phyloP scores from a whole-genome alignment of 352 stramenopile genomes.

The Phytophthora sansomeana region DNA sequence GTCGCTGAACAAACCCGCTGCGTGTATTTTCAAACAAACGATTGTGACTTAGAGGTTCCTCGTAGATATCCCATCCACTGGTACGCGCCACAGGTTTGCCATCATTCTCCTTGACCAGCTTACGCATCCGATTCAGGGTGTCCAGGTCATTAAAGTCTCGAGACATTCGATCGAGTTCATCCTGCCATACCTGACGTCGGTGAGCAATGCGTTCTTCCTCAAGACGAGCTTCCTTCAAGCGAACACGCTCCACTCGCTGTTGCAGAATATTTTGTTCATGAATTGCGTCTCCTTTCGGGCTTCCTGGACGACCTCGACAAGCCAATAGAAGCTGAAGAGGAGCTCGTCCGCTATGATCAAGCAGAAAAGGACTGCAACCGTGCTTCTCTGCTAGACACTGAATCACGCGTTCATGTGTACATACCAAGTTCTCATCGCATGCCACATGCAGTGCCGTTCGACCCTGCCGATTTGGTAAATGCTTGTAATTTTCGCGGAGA shows the following conservation, averaged over 20 bases:
- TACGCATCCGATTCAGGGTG: slow-evolving; percentile 48
- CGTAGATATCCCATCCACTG: slow-evolving; percentile 57
- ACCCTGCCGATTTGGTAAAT: slow-evolving; percentile 70
- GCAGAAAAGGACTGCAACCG: slow-evolving; percentile 60
- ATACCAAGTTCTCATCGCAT: slow-evolving; percentile 86
- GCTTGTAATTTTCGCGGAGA: slow-evolving; percentile 70
- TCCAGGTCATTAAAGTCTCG: slow-evolving; percentile 64
- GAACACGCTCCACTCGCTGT: slow-evolving; percentile 42
- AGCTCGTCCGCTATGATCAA: slow-evolving; percentile 51
- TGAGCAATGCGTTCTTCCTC: slow-evolving; percentile 46
- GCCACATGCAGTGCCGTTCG: slow-evolving; percentile 73
- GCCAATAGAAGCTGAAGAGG: slow-evolving; percentile 59
- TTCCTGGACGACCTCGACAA: slow-evolving; percentile 64
- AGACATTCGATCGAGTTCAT: slow-evolving; percentile 50
- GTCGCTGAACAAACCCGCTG: slow-evolving; percentile 72
- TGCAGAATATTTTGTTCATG: slow-evolving; percentile 42
- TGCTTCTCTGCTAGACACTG: slow-evolving; percentile 58
- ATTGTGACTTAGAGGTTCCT: slow-evolving; percentile 67
- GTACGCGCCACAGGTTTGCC: slow-evolving; percentile 21
- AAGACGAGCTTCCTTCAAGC: slow-evolving; percentile 33
- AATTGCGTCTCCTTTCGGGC: slow-evolving; percentile 49
- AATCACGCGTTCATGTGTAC: slow-evolving; percentile 76
- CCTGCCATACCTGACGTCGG: slow-evolving; percentile 48
- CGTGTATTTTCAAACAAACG: slow-evolving; percentile 65
- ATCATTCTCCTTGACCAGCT: slow-evolving; percentile 43